phyloP scores from a whole-genome alignment of 192 early-diverging fungal genomes.

The Mortierella antarctica region DNA sequence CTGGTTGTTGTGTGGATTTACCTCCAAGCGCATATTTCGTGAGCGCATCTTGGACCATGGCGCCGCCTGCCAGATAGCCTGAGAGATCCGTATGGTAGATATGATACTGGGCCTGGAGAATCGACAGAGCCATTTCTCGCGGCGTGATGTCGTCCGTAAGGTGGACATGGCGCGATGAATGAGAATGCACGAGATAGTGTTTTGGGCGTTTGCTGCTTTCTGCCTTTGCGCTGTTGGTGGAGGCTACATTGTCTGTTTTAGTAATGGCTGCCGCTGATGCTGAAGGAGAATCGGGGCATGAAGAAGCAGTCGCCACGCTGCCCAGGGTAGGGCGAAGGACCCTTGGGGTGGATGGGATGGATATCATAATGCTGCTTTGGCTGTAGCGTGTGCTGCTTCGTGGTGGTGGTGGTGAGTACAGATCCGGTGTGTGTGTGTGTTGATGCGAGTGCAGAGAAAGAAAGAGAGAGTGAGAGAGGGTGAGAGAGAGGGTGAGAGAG shows the following conservation, averaged over 20 bases:
- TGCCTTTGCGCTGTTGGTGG: neutral
- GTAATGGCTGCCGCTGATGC: neutral
- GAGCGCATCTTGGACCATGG: constrained; percentile 43
- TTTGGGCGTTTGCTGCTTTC: constrained; percentile 7
- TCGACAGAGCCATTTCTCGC: constrained; percentile 36
- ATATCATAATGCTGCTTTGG: constrained; percentile 26
- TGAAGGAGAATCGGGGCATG: neutral
- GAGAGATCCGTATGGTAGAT: constrained; percentile 49
- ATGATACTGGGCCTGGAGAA: constrained; percentile 48
- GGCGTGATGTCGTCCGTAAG: constrained; percentile 35
- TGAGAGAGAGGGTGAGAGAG: neutral
- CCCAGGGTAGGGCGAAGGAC: constrained; percentile 17
- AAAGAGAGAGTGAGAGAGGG: neutral
- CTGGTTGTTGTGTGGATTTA: constrained; percentile 1
- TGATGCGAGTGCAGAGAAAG: neutral
- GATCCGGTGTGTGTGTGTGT: neutral
- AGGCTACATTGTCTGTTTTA: neutral
- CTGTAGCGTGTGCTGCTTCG: neutral
- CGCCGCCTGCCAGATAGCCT: constrained; percentile 38
- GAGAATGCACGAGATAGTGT: constrained; percentile 28
- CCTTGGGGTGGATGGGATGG: constrained; percentile 26
- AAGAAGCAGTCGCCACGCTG: neutral
- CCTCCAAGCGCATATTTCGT: constrained; percentile 40
- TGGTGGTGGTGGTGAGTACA: neutral
- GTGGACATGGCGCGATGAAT: constrained; percentile 30